Conservation (phyloP, 179 eudicot species). For the Gypsophila paniculata region DNA sequence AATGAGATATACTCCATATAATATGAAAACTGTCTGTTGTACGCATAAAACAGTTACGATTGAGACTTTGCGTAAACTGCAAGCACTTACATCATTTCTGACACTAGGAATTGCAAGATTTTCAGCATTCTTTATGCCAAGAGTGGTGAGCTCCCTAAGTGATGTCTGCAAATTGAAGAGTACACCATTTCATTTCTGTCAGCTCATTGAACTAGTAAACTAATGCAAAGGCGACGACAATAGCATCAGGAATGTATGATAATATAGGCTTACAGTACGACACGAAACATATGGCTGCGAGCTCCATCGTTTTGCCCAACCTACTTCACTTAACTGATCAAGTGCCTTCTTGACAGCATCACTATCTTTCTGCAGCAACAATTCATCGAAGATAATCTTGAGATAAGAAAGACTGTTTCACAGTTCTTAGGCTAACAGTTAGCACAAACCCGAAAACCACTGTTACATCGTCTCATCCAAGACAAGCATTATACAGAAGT, state of each 20-base stretch:
- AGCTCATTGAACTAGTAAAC: not conserved
- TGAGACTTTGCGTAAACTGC: not conserved
- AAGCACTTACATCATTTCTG: conserved; percentile 77
- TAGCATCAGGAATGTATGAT: not conserved
- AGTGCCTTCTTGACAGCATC: conserved; percentile 88
- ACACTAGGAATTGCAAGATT: conserved; percentile 91
- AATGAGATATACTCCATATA: no score
- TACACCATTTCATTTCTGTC: conserved; percentile 8
- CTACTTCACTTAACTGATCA: conserved; percentile 69
- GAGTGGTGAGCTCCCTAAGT: conserved; percentile 77
- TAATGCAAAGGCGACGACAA: not conserved
- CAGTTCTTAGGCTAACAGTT: no score
- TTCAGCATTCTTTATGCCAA: conserved; percentile 93
- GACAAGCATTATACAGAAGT: not conserved
- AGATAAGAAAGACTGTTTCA: no score
- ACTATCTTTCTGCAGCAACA: conserved; percentile 69
- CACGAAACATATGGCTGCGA: conserved; percentile 89
- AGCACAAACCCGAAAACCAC: no score
- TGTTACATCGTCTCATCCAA: no score
- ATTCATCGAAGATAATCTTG: no score
- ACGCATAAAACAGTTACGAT: no score
- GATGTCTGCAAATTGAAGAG: conserved; percentile 55
- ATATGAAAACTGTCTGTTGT: no score
- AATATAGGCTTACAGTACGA: conserved; percentile 57
- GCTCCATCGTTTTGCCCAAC: conserved; percentile 95